Base-by-base conservation (phyloP, 176 grass and related monocot genomes). In the Oryza meridionalis region DNA sequence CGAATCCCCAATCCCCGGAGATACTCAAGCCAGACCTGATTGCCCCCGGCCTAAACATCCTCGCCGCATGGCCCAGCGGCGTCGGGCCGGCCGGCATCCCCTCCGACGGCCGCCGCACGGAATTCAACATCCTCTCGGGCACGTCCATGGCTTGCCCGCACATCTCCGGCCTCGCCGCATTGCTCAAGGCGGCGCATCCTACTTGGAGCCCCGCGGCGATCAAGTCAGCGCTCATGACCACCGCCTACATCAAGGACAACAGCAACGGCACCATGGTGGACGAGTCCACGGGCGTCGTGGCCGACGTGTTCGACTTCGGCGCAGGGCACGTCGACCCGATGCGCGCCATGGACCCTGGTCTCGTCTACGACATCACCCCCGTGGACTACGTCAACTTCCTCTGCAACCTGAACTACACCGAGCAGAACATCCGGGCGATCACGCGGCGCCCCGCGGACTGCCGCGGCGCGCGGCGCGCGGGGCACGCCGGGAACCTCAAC, bases 141-240 rank as follows among this genome's bases (percentile, higher is more conserved):
- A 98, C 96, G 4, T 95, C 96, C 59, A 98, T 98, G 96, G 96
- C 96, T 2, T 98, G 96, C 84, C 96, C 93, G 25, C 96, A 98
- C 82, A 81, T 98, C 25, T 98, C 96, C 6, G 96, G 96, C 22
- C 96, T 98, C 1, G 93, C 91, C 0, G 93, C 96, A 2, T 72
- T 98, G 77, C 96, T 98, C n/a, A 98, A 95, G 84, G 96, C 93
- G 0, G 96, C 96, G n/a, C 96, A 95, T 76, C 93, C 96, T 2
- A 66, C 75, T 0, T 98, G 96, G 96, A 90, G 87, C 83, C 92
- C 93, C 1, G 96, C 93, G 1, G 93, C 89, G 19, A 93, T 98
- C 87, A 98, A 98, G 88, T 98, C 96, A 15, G 96, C 96, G 43
- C 91, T 98, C 8, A 95, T 93, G 96, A 98, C 92, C 79, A 93